Evolutionary conservation across 1,284 basidiomycete genomes (phyloP), one percentile per base, ranked within the genome.

Genomic region (Megacollybia platyphylla): DNA sequence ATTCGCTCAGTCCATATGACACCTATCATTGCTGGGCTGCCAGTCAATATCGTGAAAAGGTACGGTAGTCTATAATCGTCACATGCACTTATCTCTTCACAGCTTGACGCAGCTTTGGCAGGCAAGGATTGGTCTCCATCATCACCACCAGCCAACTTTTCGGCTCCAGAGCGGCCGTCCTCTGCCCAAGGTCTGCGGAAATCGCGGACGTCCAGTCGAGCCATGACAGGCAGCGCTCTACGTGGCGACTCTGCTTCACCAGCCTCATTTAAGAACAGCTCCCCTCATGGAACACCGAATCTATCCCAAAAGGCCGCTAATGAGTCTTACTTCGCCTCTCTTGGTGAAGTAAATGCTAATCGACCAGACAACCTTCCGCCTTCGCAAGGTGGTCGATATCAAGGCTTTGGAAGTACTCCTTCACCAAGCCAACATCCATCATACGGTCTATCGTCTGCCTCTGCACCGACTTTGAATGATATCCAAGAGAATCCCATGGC

Each of bases 11-110:
- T 45, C 63, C 84, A 42, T 73, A 81, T 49, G 85, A 91, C 43
- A 89, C 81, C 45, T 96, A 96, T 62, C 87, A 89, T 57, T 86
- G 76, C 36, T 94, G 91, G 88, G 86, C 90, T 3, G 91, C 90
- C 1, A 68, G 83, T 3, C 88, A 94, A 62, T 96, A 94, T 61
- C 76, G 86, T 38, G 85, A 90, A 61, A 96, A 93, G 72, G 88
- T 87, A 50, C 47, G 57, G 47, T 11, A n/a, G 43, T 42, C 40
- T 46, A 7, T 39, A 41, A 38, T 39, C n/a, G 39, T 37, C 45
- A 43, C 45, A 42, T 43, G 46, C 39, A 48, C 43, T 41, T 32
- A 1, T 39, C 24, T 30, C 18, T 24, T 42, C 47, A 35, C 51
- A 90, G 87, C 65, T 90, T 39, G 78, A 86, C 52, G 74, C 76